These are phyloP conservation scores for Dacryopinax spathularia DNA, from an alignment of 768 basidiomycete species.

Conservation along the genomic window DNA sequence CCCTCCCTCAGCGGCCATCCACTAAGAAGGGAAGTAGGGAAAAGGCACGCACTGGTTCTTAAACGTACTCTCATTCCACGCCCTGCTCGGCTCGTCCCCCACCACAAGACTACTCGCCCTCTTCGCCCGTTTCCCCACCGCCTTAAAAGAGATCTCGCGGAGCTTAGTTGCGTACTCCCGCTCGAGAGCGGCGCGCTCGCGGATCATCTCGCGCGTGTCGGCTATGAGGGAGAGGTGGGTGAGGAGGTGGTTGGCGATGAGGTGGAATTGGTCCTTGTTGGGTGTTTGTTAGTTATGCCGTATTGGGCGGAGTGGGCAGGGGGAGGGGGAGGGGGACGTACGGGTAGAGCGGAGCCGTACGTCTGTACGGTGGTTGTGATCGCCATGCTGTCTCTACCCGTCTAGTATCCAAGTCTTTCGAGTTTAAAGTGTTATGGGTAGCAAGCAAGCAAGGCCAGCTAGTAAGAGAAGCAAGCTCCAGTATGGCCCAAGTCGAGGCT, in stretches of 20 bases:
- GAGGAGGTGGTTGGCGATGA: conserved; percentile 2
- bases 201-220: conserved; percentile 39
- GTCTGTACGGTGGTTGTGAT: neutral
- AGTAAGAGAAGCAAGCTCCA: too few species aligned
- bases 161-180: conserved; percentile 67
- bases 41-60: conserved; percentile 44
- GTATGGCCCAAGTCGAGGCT: too few species aligned
- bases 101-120: conserved; percentile 40
- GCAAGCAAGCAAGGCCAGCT: too few species aligned
- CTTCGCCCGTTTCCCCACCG: conserved; percentile 55
- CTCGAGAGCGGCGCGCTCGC: conserved; percentile 51
- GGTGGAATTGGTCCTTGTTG: conserved; percentile 8
- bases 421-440: too few species aligned
- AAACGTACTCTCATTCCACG: conserved; percentile 38
- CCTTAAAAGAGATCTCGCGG: conserved; percentile 49
- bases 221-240: conserved; percentile 8
- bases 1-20: conserved; percentile 5
- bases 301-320: neutral
- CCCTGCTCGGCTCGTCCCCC: conserved; percentile 54
- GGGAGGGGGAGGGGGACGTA: neutral
- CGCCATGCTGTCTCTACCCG: neutral
- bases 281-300: neutral
- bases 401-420: too few species aligned
- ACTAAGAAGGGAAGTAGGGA: neutral
- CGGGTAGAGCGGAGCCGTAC: neutral